phyloP scores from a whole-genome alignment of 352 stramenopile genomes.

The Pythium myriotylum region DNA sequence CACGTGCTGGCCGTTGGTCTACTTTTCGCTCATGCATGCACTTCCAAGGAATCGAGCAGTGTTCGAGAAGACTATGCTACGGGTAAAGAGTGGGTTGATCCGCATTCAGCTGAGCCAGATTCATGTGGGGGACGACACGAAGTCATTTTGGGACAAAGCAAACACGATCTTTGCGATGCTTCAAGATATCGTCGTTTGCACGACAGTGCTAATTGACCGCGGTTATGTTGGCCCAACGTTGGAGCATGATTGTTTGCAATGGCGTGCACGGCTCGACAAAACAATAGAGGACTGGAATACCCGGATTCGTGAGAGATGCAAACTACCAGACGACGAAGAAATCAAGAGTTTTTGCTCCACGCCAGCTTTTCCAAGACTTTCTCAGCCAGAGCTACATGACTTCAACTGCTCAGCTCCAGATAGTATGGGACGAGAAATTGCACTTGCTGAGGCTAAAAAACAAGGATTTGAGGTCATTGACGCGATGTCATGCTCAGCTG shows the following conservation, averaged over 20 bases:
- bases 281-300: conserved; percentile 1
- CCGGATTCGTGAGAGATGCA: neutral
- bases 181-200: neutral
- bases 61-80: conserved; percentile 42
- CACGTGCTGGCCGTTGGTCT: conserved; percentile 62
- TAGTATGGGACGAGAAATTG: too few species aligned
- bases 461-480: too few species aligned
- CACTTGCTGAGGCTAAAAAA: too few species aligned
- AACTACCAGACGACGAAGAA: neutral
- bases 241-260: neutral
- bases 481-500: too few species aligned
- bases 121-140: neutral
- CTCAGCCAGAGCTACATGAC: too few species aligned
- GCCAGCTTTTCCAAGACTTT: neutral
- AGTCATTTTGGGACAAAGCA: neutral
- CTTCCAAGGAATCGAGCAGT: conserved; percentile 34
- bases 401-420: too few species aligned
- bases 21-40: conserved; percentile 33
- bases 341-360: neutral
- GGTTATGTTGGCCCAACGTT: neutral
- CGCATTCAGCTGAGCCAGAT: neutral
- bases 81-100: conserved; percentile 25
- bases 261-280: conserved; percentile 4
- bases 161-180: conserved; percentile 18
- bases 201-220: conserved; percentile 3